phyloP scores from a whole-genome alignment of 768 basidiomycete species.

The Asterophora parasitica region DNA sequence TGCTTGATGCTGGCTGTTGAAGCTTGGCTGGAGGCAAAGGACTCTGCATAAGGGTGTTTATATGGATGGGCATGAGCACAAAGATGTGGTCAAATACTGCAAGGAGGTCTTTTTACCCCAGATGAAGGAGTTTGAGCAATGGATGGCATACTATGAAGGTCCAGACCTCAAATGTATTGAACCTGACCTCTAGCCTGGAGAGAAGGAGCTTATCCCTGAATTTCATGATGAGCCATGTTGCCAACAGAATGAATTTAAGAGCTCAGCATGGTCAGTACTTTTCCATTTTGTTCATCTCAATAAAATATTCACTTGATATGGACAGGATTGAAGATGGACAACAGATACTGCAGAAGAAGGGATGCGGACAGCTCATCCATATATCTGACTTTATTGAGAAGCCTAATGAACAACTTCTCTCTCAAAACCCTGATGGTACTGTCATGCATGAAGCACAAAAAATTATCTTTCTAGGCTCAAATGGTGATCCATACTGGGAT shows the following conservation, averaged over 20 bases:
- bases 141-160: conserved; percentile 6
- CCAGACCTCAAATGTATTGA: background rate
- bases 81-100: conserved; percentile 19
- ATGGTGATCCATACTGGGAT: conserved; percentile 32
- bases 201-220: background rate
- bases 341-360: conserved; percentile 19
- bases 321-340: background rate
- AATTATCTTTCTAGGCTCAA: conserved; percentile 28
- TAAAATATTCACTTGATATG: background rate
- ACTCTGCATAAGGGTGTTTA: conserved; percentile 22
- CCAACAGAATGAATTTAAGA: background rate
- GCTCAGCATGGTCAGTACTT: background rate
- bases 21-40: conserved; percentile 16
- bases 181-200: background rate
- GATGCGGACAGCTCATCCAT: conserved; percentile 28
- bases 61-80: conserved; percentile 22
- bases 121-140: conserved; percentile 6
- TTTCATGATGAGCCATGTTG: background rate
- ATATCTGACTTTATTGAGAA: conserved; percentile 31
- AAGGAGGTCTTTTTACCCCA: conserved; percentile 8
- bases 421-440: conserved; percentile 13
- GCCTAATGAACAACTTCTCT: conserved; percentile 21
- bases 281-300: too few relatives aligned
- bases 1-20: conserved; percentile 33
- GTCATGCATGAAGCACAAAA: conserved; percentile 24